Evolutionary conservation across 169 alveolate species (phyloP).

Genomic region (Plasmodium blacklocki): DNA sequence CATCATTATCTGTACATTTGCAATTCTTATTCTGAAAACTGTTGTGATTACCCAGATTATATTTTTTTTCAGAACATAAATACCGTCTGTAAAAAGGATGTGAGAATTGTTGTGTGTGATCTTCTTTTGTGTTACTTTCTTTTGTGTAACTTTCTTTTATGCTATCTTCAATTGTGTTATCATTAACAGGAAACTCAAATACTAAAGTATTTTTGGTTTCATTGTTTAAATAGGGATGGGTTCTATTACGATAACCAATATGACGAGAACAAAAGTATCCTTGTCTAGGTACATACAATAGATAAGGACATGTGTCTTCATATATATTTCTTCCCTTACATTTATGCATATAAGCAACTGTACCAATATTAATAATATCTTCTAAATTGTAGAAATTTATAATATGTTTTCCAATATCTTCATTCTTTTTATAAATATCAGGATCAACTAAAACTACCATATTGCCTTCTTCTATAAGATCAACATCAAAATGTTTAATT

Average conservation of each 20-base stretch:
- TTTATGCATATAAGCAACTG: slow-evolving; percentile 42
- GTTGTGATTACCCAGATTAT: too few species aligned
- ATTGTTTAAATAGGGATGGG: too few species aligned
- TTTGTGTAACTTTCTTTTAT: too few species aligned
- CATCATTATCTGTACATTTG: too few species aligned
- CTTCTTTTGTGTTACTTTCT: too few species aligned
- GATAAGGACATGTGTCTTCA: slow-evolving; percentile 38
- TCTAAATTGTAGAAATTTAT: slow-evolving; percentile 16
- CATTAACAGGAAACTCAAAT: too few species aligned
- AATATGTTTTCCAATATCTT: slow-evolving; percentile 48
- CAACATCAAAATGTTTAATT: background rate
- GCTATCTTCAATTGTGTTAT: too few species aligned
- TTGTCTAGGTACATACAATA: slow-evolving; percentile 32
- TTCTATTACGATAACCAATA: background rate
- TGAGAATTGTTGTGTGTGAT: too few species aligned
- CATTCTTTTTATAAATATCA: slow-evolving; percentile 10
- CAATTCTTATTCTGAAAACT: too few species aligned
- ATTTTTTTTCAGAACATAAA: too few species aligned
- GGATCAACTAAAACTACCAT: slow-evolving; percentile 63
- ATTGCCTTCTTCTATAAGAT: slow-evolving; percentile 50
- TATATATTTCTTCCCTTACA: slow-evolving; percentile 54
- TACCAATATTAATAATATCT: slow-evolving; percentile 32
- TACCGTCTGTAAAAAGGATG: too few species aligned
- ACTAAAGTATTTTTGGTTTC: too few species aligned
- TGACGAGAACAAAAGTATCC: slow-evolving; percentile 69